Evolutionary conservation across 129 eudicot species (phyloP).

Genomic region (Cynara cardunculus): DNA sequence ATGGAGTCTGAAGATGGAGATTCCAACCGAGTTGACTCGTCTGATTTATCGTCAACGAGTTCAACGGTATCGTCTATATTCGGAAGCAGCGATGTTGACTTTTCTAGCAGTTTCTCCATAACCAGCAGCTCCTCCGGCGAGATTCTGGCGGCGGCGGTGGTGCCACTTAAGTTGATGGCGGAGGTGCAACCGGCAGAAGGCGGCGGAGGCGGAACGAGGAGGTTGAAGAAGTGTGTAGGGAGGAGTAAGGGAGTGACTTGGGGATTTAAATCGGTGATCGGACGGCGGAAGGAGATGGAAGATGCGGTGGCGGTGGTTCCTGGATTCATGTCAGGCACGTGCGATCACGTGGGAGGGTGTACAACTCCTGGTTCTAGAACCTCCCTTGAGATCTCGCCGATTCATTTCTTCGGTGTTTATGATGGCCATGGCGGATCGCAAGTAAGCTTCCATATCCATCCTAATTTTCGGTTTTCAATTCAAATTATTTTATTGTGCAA

Average conservation of each 20-base stretch:
- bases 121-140: constrained; percentile 51
- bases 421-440: constrained; percentile 77
- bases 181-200: constrained; percentile 1
- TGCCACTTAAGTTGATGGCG: not conserved
- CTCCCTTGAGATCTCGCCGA: constrained; percentile 44
- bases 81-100: constrained; percentile 19
- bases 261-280: constrained; percentile 55
- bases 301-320: constrained; percentile 58
- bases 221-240: constrained; percentile 42
- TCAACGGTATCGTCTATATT: constrained; percentile 37
- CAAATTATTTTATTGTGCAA: no score
- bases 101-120: constrained; percentile 24
- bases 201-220: not conserved
- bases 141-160: constrained; percentile 26
- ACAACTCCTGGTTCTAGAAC: constrained; percentile 35
- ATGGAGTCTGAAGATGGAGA: constrained; percentile 24
- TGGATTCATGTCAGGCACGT: constrained; percentile 46
- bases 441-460: constrained; percentile 17
- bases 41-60: constrained; percentile 21
- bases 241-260: constrained; percentile 43
- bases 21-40: constrained; percentile 15
- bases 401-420: constrained; percentile 63
- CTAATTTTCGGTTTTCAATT: not conserved
- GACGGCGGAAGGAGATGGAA: constrained; percentile 64
- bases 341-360: constrained; percentile 58